Evolutionary conservation across 106 monocot species (phyloP).

Genomic region (Cymbidium sinense): DNA sequence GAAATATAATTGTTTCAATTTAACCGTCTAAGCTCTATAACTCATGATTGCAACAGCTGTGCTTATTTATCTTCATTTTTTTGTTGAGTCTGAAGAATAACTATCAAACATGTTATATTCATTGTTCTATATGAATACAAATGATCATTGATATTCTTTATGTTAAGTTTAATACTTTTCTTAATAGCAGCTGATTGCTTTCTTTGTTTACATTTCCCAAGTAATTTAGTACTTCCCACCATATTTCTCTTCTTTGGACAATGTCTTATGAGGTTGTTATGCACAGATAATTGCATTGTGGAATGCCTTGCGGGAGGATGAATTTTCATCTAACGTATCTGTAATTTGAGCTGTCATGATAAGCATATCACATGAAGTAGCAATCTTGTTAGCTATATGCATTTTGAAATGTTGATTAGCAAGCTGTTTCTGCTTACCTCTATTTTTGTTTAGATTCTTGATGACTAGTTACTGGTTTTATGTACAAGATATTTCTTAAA

Average conservation of each 20-base stretch:
- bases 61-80: not conserved
- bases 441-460: no score
- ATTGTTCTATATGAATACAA: not conserved
- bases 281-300: no score
- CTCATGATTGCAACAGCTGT: not conserved
- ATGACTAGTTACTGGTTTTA: no score
- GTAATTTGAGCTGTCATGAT: no score
- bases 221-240: not conserved
- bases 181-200: not conserved
- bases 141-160: not conserved
- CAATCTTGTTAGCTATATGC: no score
- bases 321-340: no score
- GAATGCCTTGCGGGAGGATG: no score
- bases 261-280: not conserved
- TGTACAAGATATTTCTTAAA: no score
- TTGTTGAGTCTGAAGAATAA: not conserved
- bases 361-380: no score
- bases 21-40: not conserved
- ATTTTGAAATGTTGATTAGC: no score
- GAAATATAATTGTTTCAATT: not conserved
- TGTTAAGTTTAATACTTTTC: not conserved
- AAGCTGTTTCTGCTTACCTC: no score
- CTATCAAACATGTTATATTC: not conserved
- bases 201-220: not conserved
- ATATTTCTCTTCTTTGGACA: not conserved